Base-by-base conservation (phyloP, 106 monocot genomes). In the Gastrodia elata region DNA sequence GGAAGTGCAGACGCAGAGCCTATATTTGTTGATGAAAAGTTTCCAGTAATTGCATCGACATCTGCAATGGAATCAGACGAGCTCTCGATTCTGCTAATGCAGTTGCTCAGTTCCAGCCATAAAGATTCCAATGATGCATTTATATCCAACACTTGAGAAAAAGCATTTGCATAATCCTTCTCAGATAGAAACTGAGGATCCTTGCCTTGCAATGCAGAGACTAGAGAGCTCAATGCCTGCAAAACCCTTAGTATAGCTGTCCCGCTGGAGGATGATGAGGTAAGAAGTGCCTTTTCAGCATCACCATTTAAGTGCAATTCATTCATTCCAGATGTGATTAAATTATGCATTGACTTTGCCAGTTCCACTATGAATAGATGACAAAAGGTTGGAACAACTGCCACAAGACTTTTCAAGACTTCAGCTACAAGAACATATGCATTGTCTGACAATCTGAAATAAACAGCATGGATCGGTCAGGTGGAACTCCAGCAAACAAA, bases 381-480 rank as follows among this genome's bases (percentile, higher is more conserved):
- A 57, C 91, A 98, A 70, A 87, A 93, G 36, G 65, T 75, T 36
- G 97, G 93, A 74, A 83, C 91, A 80, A 91, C 83, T 36, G 93
- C 79, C 26, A 98, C 93, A 13, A 98, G 64, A 59, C 88, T 98
- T 76, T 87, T 98, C 74, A 98, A 79, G 32, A 92, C 88, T 56
- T 91, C 97, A 40, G 88, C 88, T 46, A 93, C 87, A 65, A 98
- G 87, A 75, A 77, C 55, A 87, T 98, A 98, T 15, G 93, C 97
- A 86, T 81, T 87, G 48, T 98, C 97, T 39, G 97, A 98, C 75
- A 98, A 87, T 30, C 97, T 98, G 41, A 69, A 8, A 40, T 28
- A 69, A 39, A 39, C 8, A 61, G 14, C 32, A 61, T 13, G 32
- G 32, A 61, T 61, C 32, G 3, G 32, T 61, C 8, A 61, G 30